Conservation (phyloP, 257 asterid species). For the Nicotiana benthamiana region DNA sequence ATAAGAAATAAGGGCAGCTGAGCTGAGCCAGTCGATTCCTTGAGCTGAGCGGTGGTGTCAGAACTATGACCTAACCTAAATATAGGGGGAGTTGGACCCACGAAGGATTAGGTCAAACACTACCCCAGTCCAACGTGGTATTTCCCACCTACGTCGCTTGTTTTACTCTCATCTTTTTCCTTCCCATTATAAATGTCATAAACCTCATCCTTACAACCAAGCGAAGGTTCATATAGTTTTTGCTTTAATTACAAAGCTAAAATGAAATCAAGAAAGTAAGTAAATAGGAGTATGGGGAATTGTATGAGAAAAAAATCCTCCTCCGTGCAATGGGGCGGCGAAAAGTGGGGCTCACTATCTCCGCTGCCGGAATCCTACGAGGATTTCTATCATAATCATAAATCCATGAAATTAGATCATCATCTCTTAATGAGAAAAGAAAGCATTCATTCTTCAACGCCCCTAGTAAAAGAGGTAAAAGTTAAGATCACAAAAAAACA, state of each 20-base stretch:
- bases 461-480: conserved; percentile 34
- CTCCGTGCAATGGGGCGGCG: conserved; percentile 55
- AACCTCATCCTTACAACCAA: background rate
- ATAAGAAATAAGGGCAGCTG: background rate
- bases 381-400: background rate
- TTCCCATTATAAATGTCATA: background rate
- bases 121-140: background rate
- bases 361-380: background rate
- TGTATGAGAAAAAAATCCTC: conserved; percentile 40
- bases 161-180: background rate
- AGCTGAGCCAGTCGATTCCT: background rate
- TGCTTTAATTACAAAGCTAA: too few relatives aligned
- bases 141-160: background rate
- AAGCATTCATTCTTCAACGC: background rate
- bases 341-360: conserved; percentile 51
- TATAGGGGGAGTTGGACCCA: conserved; percentile 7
- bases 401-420: background rate
- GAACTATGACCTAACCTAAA: background rate
- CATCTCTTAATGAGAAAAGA: background rate
- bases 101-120: conserved; percentile 7
- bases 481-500: conserved; percentile 51
- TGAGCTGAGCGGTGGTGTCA: background rate
- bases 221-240: too few relatives aligned
- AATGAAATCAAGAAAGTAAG: too few relatives aligned
- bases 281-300: conserved; percentile 51